Conservation (phyloP, 164 flowering plant genomes). For the Nelumbo lutea region DNA sequence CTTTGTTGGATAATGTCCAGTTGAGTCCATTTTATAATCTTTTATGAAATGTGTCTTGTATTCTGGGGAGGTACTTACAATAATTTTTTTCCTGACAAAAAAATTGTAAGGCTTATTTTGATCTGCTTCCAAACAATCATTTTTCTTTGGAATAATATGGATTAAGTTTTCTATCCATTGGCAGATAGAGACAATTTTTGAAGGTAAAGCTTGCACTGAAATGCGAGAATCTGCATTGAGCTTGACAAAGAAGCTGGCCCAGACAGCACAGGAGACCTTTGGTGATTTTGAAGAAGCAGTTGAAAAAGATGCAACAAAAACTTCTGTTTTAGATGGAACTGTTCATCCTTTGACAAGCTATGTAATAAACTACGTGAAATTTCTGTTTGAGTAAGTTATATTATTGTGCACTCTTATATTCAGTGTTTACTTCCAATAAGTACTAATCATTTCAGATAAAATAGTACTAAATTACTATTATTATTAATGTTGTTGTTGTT, state of each 20-base stretch:
- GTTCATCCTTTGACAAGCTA: slow-evolving; percentile 98
- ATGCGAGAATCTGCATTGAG: slow-evolving; percentile 67
- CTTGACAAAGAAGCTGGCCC: slow-evolving; percentile 82
- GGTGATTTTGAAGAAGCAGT: slow-evolving; percentile 96
- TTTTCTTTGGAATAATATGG: not conserved
- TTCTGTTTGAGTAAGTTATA: slow-evolving; percentile 80
- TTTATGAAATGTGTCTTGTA: too few species aligned
- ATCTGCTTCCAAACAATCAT: not conserved
- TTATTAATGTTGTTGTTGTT: too few species aligned
- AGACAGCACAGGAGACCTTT: slow-evolving; percentile 87
- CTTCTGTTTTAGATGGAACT: slow-evolving; percentile 93
- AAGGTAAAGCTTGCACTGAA: slow-evolving; percentile 63
- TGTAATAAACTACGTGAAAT: slow-evolving; percentile 90
- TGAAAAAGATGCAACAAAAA: slow-evolving; percentile 93
- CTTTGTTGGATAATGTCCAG: too few species aligned
- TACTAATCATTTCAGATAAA: not conserved
- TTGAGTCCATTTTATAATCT: too few species aligned
- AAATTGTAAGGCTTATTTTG: too few species aligned
- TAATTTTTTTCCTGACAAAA: not conserved
- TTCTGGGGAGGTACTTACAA: not conserved
- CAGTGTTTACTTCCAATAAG: not conserved
- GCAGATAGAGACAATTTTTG: slow-evolving; percentile 69
- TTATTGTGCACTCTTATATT: too few species aligned
- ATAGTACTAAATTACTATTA: too few species aligned
- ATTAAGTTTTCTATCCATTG: not conserved